A percentile compares a stretch with the other conserved stretches of the same genome.
Conservation (phyloP, 331 rosid genomes). For the Quercus phellos region DNA sequence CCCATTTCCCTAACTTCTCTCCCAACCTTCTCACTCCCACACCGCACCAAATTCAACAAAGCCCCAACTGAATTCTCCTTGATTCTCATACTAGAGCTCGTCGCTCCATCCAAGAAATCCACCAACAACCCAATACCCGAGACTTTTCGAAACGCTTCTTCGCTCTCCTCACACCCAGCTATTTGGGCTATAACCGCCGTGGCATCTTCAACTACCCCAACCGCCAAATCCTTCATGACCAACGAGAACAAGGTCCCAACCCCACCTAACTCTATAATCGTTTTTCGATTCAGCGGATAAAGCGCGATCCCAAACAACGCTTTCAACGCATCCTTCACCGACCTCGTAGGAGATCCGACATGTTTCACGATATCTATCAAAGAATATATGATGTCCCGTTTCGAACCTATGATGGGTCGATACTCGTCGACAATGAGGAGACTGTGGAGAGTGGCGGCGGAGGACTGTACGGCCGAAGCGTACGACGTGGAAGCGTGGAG, state of each 20-base stretch:
- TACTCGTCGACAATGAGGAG: conserved; percentile 62
- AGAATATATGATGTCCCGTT: conserved; percentile 72
- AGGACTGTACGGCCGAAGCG: conserved; percentile 70
- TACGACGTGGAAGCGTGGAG: conserved; percentile 51
- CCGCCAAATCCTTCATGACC: conserved; percentile 46
- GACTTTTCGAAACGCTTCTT: conserved; percentile 47
- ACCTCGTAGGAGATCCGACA: conserved; percentile 50
- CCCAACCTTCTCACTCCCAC: conserved; percentile 51
- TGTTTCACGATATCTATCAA: conserved; percentile 54
- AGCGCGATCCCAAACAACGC: conserved; percentile 83
- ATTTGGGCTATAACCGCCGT: conserved; percentile 90
- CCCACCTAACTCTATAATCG: conserved; percentile 55
- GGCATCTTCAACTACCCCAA: conserved; percentile 83
- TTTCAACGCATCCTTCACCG: conserved; percentile 75
- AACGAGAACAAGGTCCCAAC: conserved; percentile 56
- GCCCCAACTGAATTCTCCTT: conserved; percentile 83
- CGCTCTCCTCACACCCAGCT: conserved; percentile 90
- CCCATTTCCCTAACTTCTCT: conserved; percentile 49
- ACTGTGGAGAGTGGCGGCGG: conserved; percentile 83
- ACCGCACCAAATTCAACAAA: conserved; percentile 55
- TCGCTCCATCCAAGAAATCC: conserved; percentile 55
- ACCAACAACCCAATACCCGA: conserved; percentile 52
- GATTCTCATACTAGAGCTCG: conserved; percentile 59
- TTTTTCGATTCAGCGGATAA: conserved; percentile 49
- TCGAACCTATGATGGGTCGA: conserved; percentile 70